phyloP scores from a whole-genome alignment of 202 grass and related monocot genomes.

The Bolboschoenoplectus hybrid region DNA sequence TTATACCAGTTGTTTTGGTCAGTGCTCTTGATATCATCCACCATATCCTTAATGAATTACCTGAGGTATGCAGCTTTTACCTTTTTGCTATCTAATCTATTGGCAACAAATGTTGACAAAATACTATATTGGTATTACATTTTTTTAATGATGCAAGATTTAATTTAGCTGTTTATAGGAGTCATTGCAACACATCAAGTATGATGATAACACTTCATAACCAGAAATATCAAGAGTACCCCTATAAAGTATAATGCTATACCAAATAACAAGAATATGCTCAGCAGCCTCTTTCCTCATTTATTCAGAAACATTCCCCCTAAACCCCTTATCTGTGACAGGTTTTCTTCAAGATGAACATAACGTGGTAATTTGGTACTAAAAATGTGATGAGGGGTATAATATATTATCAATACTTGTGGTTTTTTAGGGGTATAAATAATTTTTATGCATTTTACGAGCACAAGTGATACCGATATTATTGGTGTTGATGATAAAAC shows the following conservation, averaged over 20 bases:
- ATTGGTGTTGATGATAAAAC: background rate
- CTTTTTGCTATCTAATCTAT: constrained; percentile 17
- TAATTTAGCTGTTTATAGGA: background rate
- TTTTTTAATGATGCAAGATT: constrained; percentile 16
- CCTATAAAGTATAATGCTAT: background rate
- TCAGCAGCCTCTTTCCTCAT: background rate
- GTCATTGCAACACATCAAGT: background rate
- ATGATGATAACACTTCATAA: background rate
- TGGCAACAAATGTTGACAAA: constrained; percentile 10
- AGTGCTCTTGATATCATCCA: constrained; percentile 71
- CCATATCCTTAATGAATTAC: constrained; percentile 54
- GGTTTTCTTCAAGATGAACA: constrained; percentile 23
- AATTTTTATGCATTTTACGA: constrained; percentile 15
- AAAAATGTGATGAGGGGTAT: background rate
- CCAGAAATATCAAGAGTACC: background rate
- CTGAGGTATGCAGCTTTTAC: constrained; percentile 57
- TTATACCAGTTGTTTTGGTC: constrained; percentile 62
- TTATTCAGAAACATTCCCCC: background rate
- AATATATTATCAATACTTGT: background rate
- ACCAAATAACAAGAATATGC: background rate
- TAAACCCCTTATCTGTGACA: background rate
- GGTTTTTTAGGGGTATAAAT: constrained; percentile 6
- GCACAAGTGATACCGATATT: background rate
- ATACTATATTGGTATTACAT: constrained; percentile 23
- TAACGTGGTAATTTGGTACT: background rate